phyloP scores from a whole-genome alignment of 164 flowering plant genomes.

The Kalanchoe fedtschenkoi region DNA sequence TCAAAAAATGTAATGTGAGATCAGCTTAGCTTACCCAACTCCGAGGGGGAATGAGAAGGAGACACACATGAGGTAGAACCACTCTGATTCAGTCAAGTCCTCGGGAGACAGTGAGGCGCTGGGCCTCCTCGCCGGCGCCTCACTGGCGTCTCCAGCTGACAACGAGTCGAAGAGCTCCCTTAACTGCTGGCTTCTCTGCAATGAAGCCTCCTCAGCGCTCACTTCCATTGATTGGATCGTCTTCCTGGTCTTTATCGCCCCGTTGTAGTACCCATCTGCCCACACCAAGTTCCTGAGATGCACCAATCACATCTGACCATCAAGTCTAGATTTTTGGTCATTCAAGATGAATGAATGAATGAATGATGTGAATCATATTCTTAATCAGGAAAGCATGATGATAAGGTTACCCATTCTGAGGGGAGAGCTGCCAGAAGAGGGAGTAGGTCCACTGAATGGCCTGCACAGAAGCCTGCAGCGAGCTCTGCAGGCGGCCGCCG shows the following conservation, averaged over 20 bases:
- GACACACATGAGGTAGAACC: conserved; percentile 96
- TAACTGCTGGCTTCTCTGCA: conserved; percentile 84
- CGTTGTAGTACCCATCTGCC: conserved; percentile 95
- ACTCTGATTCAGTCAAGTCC: conserved; percentile 91
- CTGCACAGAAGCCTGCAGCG: conserved; percentile 78
- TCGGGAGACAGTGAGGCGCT: conserved; percentile 85
- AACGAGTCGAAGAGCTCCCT: conserved; percentile 79
- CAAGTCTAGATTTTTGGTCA: background rate
- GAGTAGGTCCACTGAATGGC: conserved; percentile 80
- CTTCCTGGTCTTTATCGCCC: conserved; percentile 91
- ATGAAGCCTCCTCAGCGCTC: conserved; percentile 71
- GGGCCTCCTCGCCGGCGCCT: conserved; percentile 51
- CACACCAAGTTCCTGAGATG: conserved; percentile 55
- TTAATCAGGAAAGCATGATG: background rate
- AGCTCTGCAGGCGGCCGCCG: conserved; percentile 36
- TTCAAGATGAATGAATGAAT: background rate
- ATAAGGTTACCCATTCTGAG: conserved; percentile 65
- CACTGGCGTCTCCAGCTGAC: conserved; percentile 62
- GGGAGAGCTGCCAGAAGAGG: conserved; percentile 77
- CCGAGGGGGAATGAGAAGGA: conserved; percentile 89
- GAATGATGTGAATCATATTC: no score
- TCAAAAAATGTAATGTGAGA: background rate
- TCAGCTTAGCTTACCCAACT: conserved; percentile 74
- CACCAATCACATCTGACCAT: background rate
- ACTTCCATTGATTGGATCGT: conserved; percentile 91